These are phyloP conservation scores for Zasmidium citrigriseum DNA, from an alignment of 2,329 filamentous ascomycete genomes.

Conservation along the genomic window DNA sequence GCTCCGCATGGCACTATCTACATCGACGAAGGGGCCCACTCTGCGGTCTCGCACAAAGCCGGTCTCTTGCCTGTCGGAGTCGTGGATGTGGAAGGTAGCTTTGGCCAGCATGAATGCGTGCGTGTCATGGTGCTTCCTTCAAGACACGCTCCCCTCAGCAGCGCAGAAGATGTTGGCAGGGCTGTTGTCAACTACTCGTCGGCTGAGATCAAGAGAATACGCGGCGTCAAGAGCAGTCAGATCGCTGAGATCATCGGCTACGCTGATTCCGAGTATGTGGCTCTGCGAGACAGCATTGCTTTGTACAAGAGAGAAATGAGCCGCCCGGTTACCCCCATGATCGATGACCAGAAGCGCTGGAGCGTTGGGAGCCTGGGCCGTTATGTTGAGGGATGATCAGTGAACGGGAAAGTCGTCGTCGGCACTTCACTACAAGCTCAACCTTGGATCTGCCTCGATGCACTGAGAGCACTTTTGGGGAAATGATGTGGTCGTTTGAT, in stretches of 20 bases:
- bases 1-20: conserved; percentile 87
- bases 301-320: conserved; percentile 55
- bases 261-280: conserved; percentile 92
- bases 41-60: conserved; percentile 78
- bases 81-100: conserved; percentile 82
- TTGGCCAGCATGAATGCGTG: conserved; percentile 91
- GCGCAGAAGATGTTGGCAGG: conserved; percentile 71
- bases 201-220: conserved; percentile 78
- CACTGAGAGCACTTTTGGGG: too few species aligned
- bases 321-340: conserved; percentile 31
- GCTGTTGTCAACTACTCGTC: conserved; percentile 93
- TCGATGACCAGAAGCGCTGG: conserved; percentile 23
- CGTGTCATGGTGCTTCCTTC: conserved; percentile 74
- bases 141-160: conserved; percentile 45
- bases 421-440: not conserved
- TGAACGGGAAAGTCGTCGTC: not conserved
- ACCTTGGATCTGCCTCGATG: not conserved
- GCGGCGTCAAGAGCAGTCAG: conserved; percentile 78
- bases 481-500: too few species aligned
- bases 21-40: conserved; percentile 87
- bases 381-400: conserved; percentile 30
- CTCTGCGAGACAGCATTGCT: conserved; percentile 82
- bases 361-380: conserved; percentile 30
- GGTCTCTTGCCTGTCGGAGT: conserved; percentile 90
- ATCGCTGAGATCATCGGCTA: conserved; percentile 83